Base-by-base conservation (phyloP, 768 basidiomycete genomes). In the Phallus indusiatus region DNA sequence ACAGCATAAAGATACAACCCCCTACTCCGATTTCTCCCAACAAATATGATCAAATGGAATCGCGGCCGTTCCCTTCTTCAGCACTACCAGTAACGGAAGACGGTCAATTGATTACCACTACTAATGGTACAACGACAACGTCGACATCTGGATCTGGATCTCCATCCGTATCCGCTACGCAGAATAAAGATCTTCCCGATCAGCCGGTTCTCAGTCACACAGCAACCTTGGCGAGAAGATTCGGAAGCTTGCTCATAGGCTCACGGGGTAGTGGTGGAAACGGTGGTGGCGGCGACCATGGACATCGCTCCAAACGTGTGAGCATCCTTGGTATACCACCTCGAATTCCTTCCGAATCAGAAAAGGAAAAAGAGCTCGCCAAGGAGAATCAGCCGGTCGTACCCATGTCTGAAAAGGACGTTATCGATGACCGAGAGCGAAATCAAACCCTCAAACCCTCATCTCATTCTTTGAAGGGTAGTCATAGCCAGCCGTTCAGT, bases 191-290 rank as follows among this genome's bases (percentile, higher is more conserved):
- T 52, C 28, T 10, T 53, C 53, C 51, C 60, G 62, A 59, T 33
- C 20, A 18, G 70, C 67, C 50, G 66, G 63, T 36, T 60, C 52
- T 36, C 63, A 64, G 67, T 72, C 75, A 77, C 5, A 84, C 85
- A 18, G 81, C 36, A 17, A 55, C 59, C 5, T 77, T 90, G n/a
- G 85, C 86, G 60, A 76, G 86, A 70, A 84, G 81, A 74, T 88
- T 90, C 66, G 86, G 86, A 47, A 86, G 83, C 60, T 69, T 90
- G 65, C 71, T 88, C 37, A 69, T 64, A 11, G 80, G 79, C 24
- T 79, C 77, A 20, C 69, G 73, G 56, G 70, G 72, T 5, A n/a
- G n/a, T n/a, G n/a, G n/a, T n/a, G n/a, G n/a, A n/a, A n/a, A n/a
- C n/a, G n/a, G n/a, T n/a, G n/a, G n/a, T n/a, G n/a, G n/a, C n/a